phyloP scores from a whole-genome alignment of 192 early-diverging fungal genomes.

The Umbelopsis sp. region DNA sequence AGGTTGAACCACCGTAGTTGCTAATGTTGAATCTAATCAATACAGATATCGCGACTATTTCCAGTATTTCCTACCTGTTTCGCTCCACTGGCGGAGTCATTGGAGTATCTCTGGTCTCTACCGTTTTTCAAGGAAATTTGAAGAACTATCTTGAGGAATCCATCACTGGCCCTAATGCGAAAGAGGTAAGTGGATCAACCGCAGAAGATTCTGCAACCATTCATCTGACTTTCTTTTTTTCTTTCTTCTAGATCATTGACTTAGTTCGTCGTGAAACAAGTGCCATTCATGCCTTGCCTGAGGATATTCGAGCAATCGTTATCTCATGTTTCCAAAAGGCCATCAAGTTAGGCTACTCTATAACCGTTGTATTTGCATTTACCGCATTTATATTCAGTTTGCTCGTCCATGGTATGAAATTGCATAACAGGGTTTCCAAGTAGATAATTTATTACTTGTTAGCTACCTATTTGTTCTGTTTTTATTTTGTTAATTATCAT shows the following conservation, averaged over 20 bases:
- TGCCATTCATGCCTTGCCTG: neutral
- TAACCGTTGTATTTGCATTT: neutral
- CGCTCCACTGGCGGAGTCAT: constrained; percentile 55
- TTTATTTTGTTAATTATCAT: neutral
- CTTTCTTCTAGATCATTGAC: neutral
- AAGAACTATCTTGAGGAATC: constrained; percentile 21
- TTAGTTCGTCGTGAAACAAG: constrained; percentile 11
- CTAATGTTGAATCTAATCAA: neutral
- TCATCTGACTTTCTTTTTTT: neutral
- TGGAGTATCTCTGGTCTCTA: constrained; percentile 48
- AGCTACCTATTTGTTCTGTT: neutral
- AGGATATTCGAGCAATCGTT: neutral
- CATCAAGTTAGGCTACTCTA: neutral
- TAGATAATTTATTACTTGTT: neutral
- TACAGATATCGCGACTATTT: constrained; percentile 52
- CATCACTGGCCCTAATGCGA: constrained; percentile 37
- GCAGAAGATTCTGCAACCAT: neutral
- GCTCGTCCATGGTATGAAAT: neutral
- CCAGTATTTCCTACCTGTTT: constrained; percentile 50
- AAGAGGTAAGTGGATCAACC: constrained; percentile 12
- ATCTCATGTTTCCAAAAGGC: constrained; percentile 1
- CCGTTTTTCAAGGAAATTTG: constrained; percentile 39
- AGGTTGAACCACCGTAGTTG: neutral
- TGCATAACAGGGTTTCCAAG: constrained; percentile 6
- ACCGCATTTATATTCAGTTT: neutral